Percentiles rank a stretch among this genome's conserved stretches.
Evolutionary conservation across 305 asterid species (phyloP).

Genomic region (Fraxinus sp.): DNA sequence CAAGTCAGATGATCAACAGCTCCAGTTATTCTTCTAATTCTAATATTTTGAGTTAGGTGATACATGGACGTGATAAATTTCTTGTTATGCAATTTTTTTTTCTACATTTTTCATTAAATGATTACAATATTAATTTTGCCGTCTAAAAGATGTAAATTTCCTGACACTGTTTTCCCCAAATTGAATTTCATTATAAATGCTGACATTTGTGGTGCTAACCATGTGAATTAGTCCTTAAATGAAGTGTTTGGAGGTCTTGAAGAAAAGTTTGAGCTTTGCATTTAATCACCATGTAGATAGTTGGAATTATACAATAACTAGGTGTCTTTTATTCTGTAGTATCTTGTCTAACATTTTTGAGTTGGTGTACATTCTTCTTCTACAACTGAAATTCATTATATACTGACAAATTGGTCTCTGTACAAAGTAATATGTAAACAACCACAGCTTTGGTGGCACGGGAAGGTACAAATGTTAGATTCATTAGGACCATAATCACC

Average conservation of each 20-base stretch:
- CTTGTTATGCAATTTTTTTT: not conserved
- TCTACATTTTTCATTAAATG: not conserved
- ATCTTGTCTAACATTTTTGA: not conserved
- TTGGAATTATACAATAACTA: not conserved
- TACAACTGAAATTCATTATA: not conserved
- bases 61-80: not conserved
- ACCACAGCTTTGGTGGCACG: not conserved
- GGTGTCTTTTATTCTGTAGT: not conserved
- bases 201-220: not conserved
- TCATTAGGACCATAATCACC: not conserved
- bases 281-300: not conserved
- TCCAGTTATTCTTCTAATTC: not conserved
- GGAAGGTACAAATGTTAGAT: not conserved
- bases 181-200: not conserved
- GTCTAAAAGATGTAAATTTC: not conserved
- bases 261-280: not conserved
- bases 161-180: not conserved
- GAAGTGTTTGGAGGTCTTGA: not conserved
- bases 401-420: not conserved
- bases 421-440: not conserved
- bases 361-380: not conserved
- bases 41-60: not conserved
- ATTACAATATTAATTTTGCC: not conserved
- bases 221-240: not conserved
- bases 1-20: not conserved